These are phyloP conservation scores for Actinomucor elegans DNA, from an alignment of 371 early-diverging fungal species.

Conservation along the genomic window DNA sequence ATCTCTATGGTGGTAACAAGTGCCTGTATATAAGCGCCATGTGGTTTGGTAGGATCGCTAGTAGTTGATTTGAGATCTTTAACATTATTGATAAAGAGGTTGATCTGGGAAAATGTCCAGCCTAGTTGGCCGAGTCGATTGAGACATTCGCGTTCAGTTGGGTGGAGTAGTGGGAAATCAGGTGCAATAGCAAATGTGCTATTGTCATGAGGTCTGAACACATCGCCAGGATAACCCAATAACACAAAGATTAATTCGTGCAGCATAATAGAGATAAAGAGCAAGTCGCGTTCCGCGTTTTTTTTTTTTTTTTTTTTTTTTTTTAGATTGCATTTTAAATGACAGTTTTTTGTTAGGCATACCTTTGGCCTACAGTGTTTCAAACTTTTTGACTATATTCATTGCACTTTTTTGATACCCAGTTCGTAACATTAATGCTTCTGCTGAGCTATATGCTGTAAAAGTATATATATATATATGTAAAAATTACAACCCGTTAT, in stretches of 20 bases:
- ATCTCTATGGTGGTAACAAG: conserved; percentile 52
- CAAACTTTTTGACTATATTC: too few relatives aligned
- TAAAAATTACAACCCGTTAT: too few relatives aligned
- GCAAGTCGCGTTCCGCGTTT: too few relatives aligned
- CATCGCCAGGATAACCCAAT: conserved; percentile 67
- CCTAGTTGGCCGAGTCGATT: conserved; percentile 69
- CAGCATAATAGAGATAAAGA: too few relatives aligned
- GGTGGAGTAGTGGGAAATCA: conserved; percentile 67
- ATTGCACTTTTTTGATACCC: too few relatives aligned
- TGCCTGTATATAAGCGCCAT: conserved; percentile 54
- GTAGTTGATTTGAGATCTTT: conserved; percentile 12
- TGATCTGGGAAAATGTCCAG: conserved; percentile 51
- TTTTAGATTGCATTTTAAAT: too few relatives aligned
- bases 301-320: background rate
- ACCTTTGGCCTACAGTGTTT: too few relatives aligned
- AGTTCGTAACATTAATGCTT: too few relatives aligned
- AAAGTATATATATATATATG: too few relatives aligned
- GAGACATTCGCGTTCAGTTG: conserved; percentile 65
- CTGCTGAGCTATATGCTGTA: too few relatives aligned
- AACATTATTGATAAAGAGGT: conserved; percentile 35
- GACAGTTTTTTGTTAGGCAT: too few relatives aligned
- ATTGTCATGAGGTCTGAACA: conserved; percentile 57
- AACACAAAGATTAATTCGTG: conserved; percentile 78
- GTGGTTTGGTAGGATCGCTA: background rate
- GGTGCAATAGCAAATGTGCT: conserved; percentile 57